Evolutionary conservation across 2,329 filamentous ascomycete genomes (phyloP).

Genomic region (Claviceps lovelessii): DNA sequence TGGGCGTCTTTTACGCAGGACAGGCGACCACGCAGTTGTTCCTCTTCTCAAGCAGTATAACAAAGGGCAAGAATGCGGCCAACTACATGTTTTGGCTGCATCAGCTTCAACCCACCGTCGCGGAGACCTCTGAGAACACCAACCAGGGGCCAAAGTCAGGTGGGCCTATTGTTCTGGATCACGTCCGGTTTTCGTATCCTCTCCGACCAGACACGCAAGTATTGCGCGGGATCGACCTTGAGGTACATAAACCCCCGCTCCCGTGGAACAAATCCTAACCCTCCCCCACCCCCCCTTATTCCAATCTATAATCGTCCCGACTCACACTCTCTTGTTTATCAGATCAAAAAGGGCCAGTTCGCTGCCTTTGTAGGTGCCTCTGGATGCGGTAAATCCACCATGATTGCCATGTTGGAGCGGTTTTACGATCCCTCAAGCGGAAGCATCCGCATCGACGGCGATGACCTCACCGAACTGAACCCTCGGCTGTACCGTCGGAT

Average conservation of each 20-base stretch:
- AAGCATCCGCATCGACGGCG: slow-evolving; percentile 30
- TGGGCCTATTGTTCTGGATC: slow-evolving; percentile 30
- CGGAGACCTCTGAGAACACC: slow-evolving; percentile 26
- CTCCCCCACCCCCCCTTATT: too few relatives aligned
- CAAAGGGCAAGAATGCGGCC: slow-evolving; percentile 32
- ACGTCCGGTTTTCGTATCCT: slow-evolving; percentile 52
- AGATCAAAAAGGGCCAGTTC: slow-evolving; percentile 33
- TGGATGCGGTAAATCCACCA: slow-evolving; percentile 47
- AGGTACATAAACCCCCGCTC: slow-evolving; percentile 8
- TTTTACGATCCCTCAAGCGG: slow-evolving; percentile 32
- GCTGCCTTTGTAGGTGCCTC: slow-evolving; percentile 41
- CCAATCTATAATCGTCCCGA: background rate
- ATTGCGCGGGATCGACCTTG: slow-evolving; percentile 28
- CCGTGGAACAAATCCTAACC: too few relatives aligned
- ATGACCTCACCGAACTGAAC: slow-evolving; percentile 27
- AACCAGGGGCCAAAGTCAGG: slow-evolving; percentile 21
- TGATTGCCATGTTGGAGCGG: slow-evolving; percentile 36
- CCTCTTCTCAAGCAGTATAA: slow-evolving; percentile 37
- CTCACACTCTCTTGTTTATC: background rate
- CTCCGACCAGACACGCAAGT: slow-evolving; percentile 25
- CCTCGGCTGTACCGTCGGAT: slow-evolving; percentile 35
- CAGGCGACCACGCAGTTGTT: slow-evolving; percentile 28
- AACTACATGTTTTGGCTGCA: slow-evolving; percentile 37
- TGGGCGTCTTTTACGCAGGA: slow-evolving; percentile 33
- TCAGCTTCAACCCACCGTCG: slow-evolving; percentile 26